Evolutionary conservation across 352 stramenopile species (phyloP), one percentile per base, ranked within the genome.

Genomic region (Heterotrichella gracilis): DNA sequence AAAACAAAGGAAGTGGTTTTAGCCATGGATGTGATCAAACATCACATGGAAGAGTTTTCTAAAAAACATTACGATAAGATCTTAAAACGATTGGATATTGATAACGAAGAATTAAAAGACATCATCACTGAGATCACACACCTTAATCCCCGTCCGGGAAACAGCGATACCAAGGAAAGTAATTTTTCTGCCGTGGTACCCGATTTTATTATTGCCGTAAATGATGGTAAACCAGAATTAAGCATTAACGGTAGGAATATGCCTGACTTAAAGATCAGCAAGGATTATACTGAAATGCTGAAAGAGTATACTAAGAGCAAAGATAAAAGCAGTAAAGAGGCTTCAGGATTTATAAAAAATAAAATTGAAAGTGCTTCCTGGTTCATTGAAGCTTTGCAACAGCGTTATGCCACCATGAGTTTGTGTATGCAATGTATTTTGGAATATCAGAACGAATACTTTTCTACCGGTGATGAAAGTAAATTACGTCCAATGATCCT

Each of bases 11-110:
- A 53, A 17, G 32, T 53, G 32, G 32, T 53, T 17, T n/a, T 53
- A n/a, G 32, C 32, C 32, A 53, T 53, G 32, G 32, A 53, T 17
- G 32, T 53, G 32, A 53, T 53, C 32, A 53, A n/a, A n/a, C 9
- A 53, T n/a, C 32, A 53, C 9, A 53, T 53, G 32, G 32, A 53
- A 53, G 32, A 53, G n/a, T 53, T 53, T n/a, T 53, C 32, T 53
- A 53, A 53, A 53, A 53, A 53, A 53, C 32, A 53, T 53, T 53
- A 53, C n/a, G 32, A 53, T n/a, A 53, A 53, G 32, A 53, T 53
- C 32, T n/a, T 53, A 9, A 53, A 53, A n/a, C 32, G 32, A 9
- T n/a, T 53, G 9, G 32, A 53, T 53, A 53, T 53, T 53, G 32
- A 53, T n/a, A 53, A 53, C 32, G 32, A 53, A 53, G 32, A 53